Evolutionary conservation across 768 basidiomycete species (phyloP).

Genomic region (Coprinopsis marcescibilis): DNA sequence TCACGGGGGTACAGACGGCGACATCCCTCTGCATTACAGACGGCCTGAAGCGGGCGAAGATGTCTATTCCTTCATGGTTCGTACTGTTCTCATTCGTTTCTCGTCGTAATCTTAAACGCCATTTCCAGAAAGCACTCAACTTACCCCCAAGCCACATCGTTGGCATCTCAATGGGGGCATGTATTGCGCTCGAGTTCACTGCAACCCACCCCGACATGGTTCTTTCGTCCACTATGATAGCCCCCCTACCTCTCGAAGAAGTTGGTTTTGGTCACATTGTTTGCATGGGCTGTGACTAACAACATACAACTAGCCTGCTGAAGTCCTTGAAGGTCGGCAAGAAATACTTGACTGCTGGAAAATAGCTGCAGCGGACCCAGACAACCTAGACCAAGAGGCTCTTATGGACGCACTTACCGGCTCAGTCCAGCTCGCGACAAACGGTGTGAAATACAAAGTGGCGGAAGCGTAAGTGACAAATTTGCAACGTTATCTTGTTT

Average conservation of each 20-base stretch:
- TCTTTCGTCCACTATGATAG: slow-evolving; percentile 29
- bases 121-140: slow-evolving; percentile 23
- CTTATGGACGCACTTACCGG: slow-evolving; percentile 18
- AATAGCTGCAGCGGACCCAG: slow-evolving; percentile 12
- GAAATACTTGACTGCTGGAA: slow-evolving; percentile 24
- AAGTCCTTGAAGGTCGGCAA: slow-evolving; percentile 22
- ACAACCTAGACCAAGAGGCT: slow-evolving; percentile 10
- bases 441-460: slow-evolving; percentile 14
- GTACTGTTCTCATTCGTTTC: slow-evolving; percentile 1
- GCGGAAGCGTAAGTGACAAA: slow-evolving; percentile 5
- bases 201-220: slow-evolving; percentile 25
- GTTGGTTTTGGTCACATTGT: slow-evolving; percentile 19
- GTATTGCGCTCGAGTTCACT: slow-evolving; percentile 29
- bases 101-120: not conserved
- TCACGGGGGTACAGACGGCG: slow-evolving; percentile 24
- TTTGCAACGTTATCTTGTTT: slow-evolving; percentile 10
- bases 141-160: slow-evolving; percentile 32
- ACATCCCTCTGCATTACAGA: slow-evolving; percentile 16
- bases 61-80: slow-evolving; percentile 27
- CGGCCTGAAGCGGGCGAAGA: slow-evolving; percentile 26
- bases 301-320: slow-evolving; percentile 18
- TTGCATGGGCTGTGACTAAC: not conserved
- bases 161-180: slow-evolving; percentile 29
- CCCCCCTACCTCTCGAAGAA: slow-evolving; percentile 28
- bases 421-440: slow-evolving; percentile 17